These are phyloP conservation scores for Penicillium ochrochloron DNA, from an alignment of 495 filamentous ascomycete genomes.

Conservation along the genomic window DNA sequence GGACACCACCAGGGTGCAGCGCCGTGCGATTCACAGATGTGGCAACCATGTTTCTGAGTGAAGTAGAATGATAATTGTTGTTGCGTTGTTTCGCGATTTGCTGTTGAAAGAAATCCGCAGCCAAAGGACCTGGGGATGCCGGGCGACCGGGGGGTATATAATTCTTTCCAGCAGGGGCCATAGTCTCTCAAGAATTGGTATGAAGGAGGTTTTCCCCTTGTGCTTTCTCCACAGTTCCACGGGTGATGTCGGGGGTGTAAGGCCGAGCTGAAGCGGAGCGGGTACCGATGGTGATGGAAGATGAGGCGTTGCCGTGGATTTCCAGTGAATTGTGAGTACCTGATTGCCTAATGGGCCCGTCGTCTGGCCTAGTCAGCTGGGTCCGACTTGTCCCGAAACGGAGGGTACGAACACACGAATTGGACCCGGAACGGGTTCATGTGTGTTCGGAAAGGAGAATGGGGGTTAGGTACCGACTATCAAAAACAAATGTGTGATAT, in stretches of 20 bases:
- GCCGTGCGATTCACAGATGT: slow-evolving; percentile 85
- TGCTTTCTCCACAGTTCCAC: slow-evolving; percentile 51
- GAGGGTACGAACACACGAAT: slow-evolving; percentile 36
- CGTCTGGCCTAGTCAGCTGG: background rate
- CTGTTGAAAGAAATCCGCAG: slow-evolving; percentile 62
- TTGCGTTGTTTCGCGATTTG: slow-evolving; percentile 63
- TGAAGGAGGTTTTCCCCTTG: slow-evolving; percentile 35
- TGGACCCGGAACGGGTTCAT: slow-evolving; percentile 35
- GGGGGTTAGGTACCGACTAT: background rate
- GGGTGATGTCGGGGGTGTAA: slow-evolving; percentile 49
- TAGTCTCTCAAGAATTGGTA: slow-evolving; percentile 32
- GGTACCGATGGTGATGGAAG: slow-evolving; percentile 31
- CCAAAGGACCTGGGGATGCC: slow-evolving; percentile 54
- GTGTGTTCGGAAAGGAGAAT: slow-evolving; percentile 9
- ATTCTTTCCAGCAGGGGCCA: slow-evolving; percentile 48
- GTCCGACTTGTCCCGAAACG: slow-evolving; percentile 49
- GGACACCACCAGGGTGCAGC: slow-evolving; percentile 88
- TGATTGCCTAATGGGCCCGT: slow-evolving; percentile 3
- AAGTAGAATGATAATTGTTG: slow-evolving; percentile 67
- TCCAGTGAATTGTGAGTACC: slow-evolving; percentile 39
- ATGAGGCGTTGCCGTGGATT: slow-evolving; percentile 34
- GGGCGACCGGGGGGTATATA: slow-evolving; percentile 53
- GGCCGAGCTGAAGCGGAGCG: slow-evolving; percentile 43
- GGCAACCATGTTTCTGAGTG: slow-evolving; percentile 68
- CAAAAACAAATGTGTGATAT: background rate